Evolutionary conservation across 768 basidiomycete genomes (phyloP), one percentile per base, ranked within the genome.

Genomic region (Pisolithus albus): DNA sequence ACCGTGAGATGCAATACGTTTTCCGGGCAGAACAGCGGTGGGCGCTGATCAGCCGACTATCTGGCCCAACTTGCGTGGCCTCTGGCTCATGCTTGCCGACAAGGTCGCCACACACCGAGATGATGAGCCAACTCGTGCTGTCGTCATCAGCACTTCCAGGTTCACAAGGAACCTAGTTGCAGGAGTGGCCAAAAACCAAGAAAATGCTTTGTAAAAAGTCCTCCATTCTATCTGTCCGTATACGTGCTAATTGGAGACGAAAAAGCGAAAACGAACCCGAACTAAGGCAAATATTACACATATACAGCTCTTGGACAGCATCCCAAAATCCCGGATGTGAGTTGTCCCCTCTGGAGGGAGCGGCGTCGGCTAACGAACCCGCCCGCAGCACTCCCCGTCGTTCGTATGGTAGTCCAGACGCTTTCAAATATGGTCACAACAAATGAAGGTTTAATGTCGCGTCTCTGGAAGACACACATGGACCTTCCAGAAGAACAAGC

Each of bases 121-220:
- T 19, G 56, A 73, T 50, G 54, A 62, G 10, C 57, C 62, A 24
- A 71, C 77, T 7, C 71, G 70, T 46, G 56, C 59, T 1, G 63
- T 82, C 10, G 75, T 76, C 52, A 69, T 68, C n/a, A 74, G 71
- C 58, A 60, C 91, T 19, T 85, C 83, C 7, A 85, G 81, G 60
- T 84, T 94, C 61, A 91, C 88, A 13, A 78, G 93, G 53, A 94
- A 96, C 63, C 68, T 93, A 9, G 82, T 89, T 32, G 90, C 90
- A 9, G 88, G 83, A 6, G 77, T 83, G 15, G 75, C 80, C 7
- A 63, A 64, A n/a, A 90, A 91, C 67, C 93, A 96, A 63, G 61
- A 65, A 38, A 72, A 69, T 52, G 84, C 86, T 23, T 86, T 81
- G 92, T 94, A 59, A 26, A 59, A 26, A 73, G 90, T 70, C 18